These are phyloP conservation scores for Mrakia frigida DNA, from an alignment of 768 basidiomycete species.

Conservation along the genomic window DNA sequence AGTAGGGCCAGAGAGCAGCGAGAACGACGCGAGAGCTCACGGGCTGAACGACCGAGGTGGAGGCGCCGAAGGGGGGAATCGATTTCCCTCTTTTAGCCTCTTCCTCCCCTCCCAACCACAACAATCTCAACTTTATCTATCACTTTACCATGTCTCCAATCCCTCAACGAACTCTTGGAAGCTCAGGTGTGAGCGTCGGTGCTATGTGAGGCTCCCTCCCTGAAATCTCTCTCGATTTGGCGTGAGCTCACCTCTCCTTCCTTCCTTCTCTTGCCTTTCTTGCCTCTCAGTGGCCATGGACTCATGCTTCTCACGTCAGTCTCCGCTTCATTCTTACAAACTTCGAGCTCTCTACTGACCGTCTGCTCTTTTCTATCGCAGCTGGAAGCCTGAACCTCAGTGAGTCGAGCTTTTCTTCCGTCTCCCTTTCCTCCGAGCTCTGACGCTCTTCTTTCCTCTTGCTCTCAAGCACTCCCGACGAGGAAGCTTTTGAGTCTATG, in stretches of 20 bases:
- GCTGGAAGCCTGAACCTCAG: slow-evolving; percentile 49
- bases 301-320: slow-evolving; percentile 57
- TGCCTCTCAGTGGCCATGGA: slow-evolving; percentile 43
- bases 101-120: too few relatives aligned
- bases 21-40: too few relatives aligned
- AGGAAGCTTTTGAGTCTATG: slow-evolving; percentile 60
- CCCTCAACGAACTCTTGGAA: slow-evolving; percentile 14
- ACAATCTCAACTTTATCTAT: too few relatives aligned
- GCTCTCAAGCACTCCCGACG: slow-evolving; percentile 48
- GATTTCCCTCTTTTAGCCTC: too few relatives aligned
- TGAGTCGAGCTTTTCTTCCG: not conserved
- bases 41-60: too few relatives aligned
- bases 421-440: not conserved
- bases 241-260: not conserved
- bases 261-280: not conserved
- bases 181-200: slow-evolving; percentile 22
- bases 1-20: too few relatives aligned
- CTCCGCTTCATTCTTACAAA: not conserved
- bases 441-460: not conserved
- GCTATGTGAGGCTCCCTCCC: slow-evolving; percentile 1
- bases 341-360: slow-evolving; percentile 10
- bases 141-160: not conserved
- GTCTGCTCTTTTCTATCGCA: slow-evolving; percentile 31
- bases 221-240: not conserved
- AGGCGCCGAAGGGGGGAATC: too few relatives aligned